Evolutionary conservation across 345 rosid genomes (phyloP), one percentile per base, ranked within the genome.

Genomic region (Kandelia obovata): DNA sequence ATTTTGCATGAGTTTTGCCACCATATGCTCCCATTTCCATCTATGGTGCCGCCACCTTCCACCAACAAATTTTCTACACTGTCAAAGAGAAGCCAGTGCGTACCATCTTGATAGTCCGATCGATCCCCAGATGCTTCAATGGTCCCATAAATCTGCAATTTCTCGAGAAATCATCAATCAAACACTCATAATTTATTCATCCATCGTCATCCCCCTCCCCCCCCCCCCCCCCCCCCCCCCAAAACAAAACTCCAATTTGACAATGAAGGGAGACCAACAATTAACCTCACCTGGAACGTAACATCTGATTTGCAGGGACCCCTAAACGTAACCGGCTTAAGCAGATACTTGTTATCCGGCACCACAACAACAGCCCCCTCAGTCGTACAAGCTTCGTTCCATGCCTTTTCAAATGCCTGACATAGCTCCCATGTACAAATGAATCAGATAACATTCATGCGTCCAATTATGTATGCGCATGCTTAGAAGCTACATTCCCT

Each of bases 1-100:
- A 86, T 46, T 84, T 93, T 93, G 88, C 98, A 90, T 10, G 98
- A 92, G 70, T 85, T 85, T 76, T 89, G 58, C 97, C 98, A 92
- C 97, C 98, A 92, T 7, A 86, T 79, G 25, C 84, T 77, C 26
- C 98, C 98, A 52, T 89, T 87, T 13, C 98, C 98, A 65, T 93
- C 79, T 1, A 93, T 78, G 31, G 69, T 78, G 53, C 90, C 87
- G 16, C 89, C 96, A 21, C 97, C 98, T 66, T 82, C 77, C 5
- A 93, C 83, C 0, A 71, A 26, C 34, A 92, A 35, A 70, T 78
- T 77, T 5, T 85, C 26, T 56, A 93, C 80, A 11, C 59, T 47
- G 5, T 83, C 83, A 69, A 93, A 87, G 16, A 76, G 5, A 49
- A 93, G 73, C 98, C 98, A 93, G 56, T 82, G 87, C 34, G 76